Evolutionary conservation across 345 rosid species (phyloP), one percentile per base, ranked within the genome.

Genomic region (Durio zibethinus): DNA sequence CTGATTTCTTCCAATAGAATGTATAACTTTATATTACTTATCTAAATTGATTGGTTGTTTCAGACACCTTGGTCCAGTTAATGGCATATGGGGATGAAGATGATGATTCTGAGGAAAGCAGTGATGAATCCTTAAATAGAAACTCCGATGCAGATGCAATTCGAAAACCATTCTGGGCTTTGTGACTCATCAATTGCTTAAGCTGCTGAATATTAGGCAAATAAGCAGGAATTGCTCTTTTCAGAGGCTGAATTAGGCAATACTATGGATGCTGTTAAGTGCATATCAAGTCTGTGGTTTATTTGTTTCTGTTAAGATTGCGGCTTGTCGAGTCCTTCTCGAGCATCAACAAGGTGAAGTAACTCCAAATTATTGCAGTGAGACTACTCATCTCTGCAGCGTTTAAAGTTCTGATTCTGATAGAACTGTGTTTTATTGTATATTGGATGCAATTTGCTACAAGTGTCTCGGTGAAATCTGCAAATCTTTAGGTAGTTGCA

Each of bases 31-130:
- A 74, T 65, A 65, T 76, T 65, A 20, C 35, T 18, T 16, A 56
- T 73, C 75, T 7, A 40, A 63, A 57, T 38, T 4, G 66, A 76
- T 35, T 18, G 68, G 63, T 80, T 74, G 29, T 86, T 83, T 78
- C 91, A 88, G 98, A 92, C 80, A 94, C 98, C 33, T 85, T 92
- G 78, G 86, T 91, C 76, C 91, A 92, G 85, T 82, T 94, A 77
- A 87, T 94, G 92, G 90, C 92, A 78, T 89, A 94, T 82, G 91
- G 96, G 20, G 90, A 92, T 21, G 97, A 90, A 10, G 96, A 91
- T 4, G 90, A 85, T 43, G 84, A 87, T 4, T 61, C 78, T 1
- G 89, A 89, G 21, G 92, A 87, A 82, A 63, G 80, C 40, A 25
- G 75, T 36, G 85, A 81, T 48, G 87, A 78, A 75, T 54, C 84